A percentile compares a stretch with the other conserved stretches of the same genome.
phyloP scores from a whole-genome alignment of 2,329 filamentous ascomycete genomes.

The Diplodia scrobiculata region DNA sequence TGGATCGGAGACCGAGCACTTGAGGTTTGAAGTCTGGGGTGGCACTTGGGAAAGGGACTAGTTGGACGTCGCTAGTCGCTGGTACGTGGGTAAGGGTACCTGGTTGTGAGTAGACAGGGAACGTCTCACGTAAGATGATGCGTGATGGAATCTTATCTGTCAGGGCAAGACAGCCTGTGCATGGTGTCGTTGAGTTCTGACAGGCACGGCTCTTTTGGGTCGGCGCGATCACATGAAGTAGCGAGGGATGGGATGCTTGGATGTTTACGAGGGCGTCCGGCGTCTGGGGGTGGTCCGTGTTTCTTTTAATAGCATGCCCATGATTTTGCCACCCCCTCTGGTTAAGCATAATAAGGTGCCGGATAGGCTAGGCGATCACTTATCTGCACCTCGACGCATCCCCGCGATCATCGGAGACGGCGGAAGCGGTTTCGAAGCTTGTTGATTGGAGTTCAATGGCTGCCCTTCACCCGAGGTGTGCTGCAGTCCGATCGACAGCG shows the following conservation, averaged over 20 bases:
- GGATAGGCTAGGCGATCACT: neutral
- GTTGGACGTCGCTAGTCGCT: neutral
- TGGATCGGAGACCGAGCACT: neutral
- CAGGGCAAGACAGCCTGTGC: neutral
- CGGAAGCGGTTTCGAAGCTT: neutral
- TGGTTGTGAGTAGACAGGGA: neutral
- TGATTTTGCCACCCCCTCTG: neutral
- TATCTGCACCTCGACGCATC: neutral
- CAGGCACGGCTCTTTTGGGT: neutral
- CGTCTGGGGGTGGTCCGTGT: neutral
- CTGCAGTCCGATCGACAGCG: neutral
- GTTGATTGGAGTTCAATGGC: neutral
- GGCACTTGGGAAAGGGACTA: neutral
- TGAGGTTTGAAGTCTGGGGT: no score
- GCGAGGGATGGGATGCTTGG: neutral
- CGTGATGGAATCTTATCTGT: neutral
- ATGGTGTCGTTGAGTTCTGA: neutral
- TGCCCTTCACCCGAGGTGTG: neutral
- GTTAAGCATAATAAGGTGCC: constrained; percentile 5
- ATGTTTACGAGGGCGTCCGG: neutral
- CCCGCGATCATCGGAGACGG: neutral
- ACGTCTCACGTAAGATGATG: constrained; percentile 4
- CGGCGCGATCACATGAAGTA: no score
- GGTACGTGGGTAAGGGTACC: neutral
- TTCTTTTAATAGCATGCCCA: constrained; percentile 16